Evolutionary conservation across 2,329 filamentous ascomycete species (phyloP).

Genomic region (Trichoderma sp.): DNA sequence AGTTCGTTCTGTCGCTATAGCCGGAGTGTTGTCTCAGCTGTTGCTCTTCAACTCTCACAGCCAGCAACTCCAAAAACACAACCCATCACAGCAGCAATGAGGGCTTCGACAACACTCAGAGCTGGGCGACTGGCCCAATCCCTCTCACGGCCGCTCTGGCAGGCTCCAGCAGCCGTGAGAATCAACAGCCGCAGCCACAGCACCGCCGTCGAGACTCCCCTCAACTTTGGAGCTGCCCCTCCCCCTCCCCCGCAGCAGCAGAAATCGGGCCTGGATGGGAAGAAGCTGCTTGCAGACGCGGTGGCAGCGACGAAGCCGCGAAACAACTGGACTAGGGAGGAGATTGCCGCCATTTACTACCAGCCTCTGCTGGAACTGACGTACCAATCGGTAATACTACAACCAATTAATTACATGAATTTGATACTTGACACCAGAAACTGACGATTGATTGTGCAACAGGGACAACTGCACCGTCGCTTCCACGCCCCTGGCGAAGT

Average conservation of each 20-base stretch:
- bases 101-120: neutral
- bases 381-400: slow-evolving; percentile 62
- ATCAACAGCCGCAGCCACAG: slow-evolving; percentile 15
- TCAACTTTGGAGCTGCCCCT: slow-evolving; percentile 14
- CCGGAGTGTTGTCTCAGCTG: neutral
- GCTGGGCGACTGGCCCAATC: slow-evolving; percentile 13
- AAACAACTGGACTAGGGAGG: slow-evolving; percentile 75
- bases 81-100: slow-evolving; percentile 7
- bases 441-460: neutral
- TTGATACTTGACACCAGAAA: neutral
- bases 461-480: slow-evolving; percentile 76
- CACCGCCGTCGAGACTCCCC: slow-evolving; percentile 16
- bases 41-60: neutral
- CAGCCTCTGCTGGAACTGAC: slow-evolving; percentile 76
- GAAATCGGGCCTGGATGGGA: slow-evolving; percentile 23
- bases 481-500: slow-evolving; percentile 83
- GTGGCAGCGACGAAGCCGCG: slow-evolving; percentile 60
- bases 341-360: slow-evolving; percentile 79
- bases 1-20: neutral
- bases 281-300: slow-evolving; percentile 47
- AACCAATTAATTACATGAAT: neutral
- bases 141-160: neutral
- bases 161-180: slow-evolving; percentile 1
- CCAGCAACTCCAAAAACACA: neutral
- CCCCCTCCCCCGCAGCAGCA: slow-evolving; percentile 15